phyloP scores from a whole-genome alignment of 805 yeast species.

The Kluyveromyces starmeri region DNA sequence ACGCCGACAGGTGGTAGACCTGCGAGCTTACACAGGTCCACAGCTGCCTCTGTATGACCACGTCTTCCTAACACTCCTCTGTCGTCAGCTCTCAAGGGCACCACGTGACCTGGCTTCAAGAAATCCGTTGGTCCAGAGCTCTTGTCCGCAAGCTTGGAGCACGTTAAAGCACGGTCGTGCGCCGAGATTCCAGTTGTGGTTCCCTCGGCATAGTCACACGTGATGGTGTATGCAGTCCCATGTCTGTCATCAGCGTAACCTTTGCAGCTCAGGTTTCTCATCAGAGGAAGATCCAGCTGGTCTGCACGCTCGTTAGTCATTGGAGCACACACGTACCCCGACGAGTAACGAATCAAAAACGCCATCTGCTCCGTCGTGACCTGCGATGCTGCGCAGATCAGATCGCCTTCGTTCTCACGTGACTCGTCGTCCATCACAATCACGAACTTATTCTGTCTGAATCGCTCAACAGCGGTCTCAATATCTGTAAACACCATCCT shows the following conservation, averaged over 20 bases:
- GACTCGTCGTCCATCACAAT: slow-evolving; percentile 96
- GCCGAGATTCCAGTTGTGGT: slow-evolving; percentile 98
- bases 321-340: slow-evolving; percentile 94
- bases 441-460: slow-evolving; percentile 45
- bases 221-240: slow-evolving; percentile 93
- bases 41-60: slow-evolving; percentile 98
- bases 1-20: slow-evolving; percentile 81
- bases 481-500: slow-evolving; percentile 16
- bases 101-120: slow-evolving; percentile 86
- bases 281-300: slow-evolving; percentile 64
- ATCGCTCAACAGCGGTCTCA: slow-evolving; percentile 25
- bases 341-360: slow-evolving; percentile 74
- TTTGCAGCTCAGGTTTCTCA: slow-evolving; percentile 35
- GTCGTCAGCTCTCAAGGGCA: slow-evolving; percentile 84
- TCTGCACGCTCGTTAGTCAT: slow-evolving; percentile 72
- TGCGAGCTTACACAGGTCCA: slow-evolving; percentile 70
- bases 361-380: slow-evolving; percentile 86
- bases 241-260: slow-evolving; percentile 62
- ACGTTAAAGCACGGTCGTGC: slow-evolving; percentile 83
- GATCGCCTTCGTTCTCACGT: slow-evolving; percentile 96
- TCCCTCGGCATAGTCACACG: slow-evolving; percentile 77
- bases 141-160: slow-evolving; percentile 52
- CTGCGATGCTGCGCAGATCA: slow-evolving; percentile 83
- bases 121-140: slow-evolving; percentile 52
- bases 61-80: slow-evolving; percentile 75